Evolutionary conservation across 1,139 yeast species (phyloP).

Genomic region (Debaryomycetaceae sp.): DNA sequence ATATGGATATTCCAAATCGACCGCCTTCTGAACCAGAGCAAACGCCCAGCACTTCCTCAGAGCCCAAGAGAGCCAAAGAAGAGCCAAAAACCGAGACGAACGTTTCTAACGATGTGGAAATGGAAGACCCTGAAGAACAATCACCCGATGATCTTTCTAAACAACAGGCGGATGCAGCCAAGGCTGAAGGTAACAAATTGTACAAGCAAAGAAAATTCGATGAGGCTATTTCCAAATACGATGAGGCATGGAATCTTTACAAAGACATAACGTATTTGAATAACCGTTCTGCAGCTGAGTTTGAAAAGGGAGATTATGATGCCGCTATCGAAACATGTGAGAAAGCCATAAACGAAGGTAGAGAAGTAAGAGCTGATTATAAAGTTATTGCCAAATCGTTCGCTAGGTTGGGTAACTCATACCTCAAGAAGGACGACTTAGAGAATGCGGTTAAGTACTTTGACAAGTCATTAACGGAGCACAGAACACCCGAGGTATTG

Average conservation of each 20-base stretch:
- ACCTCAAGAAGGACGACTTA: slow-evolving; percentile 72
- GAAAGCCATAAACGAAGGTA: slow-evolving; percentile 82
- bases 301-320: slow-evolving; percentile 89
- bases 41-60: slow-evolving; percentile 2
- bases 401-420: slow-evolving; percentile 84
- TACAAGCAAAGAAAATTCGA: slow-evolving; percentile 89
- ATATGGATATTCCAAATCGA: slow-evolving; percentile 51
- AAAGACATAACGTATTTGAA: slow-evolving; percentile 91
- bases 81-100: slow-evolving; percentile 28
- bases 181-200: slow-evolving; percentile 80
- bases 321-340: slow-evolving; percentile 78
- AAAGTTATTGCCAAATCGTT: slow-evolving; percentile 88
- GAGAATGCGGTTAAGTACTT: slow-evolving; percentile 72
- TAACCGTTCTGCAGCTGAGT: slow-evolving; percentile 97
- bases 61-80: slow-evolving; percentile 16
- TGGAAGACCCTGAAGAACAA: slow-evolving; percentile 24
- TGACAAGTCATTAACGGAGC: slow-evolving; percentile 93
- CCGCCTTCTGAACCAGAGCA: slow-evolving; percentile 14
- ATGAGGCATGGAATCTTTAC: slow-evolving; percentile 79
- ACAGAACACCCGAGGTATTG: slow-evolving; percentile 92
- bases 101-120: slow-evolving; percentile 34
- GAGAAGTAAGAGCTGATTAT: slow-evolving; percentile 89
- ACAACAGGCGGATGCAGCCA: slow-evolving; percentile 69
- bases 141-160: slow-evolving; percentile 26
- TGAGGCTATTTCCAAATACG: slow-evolving; percentile 84